A percentile compares a stretch with the other conserved stretches of the same genome.
Evolutionary conservation across 768 basidiomycete species (phyloP).

Genomic region (Udeniomyces megalosporus): DNA sequence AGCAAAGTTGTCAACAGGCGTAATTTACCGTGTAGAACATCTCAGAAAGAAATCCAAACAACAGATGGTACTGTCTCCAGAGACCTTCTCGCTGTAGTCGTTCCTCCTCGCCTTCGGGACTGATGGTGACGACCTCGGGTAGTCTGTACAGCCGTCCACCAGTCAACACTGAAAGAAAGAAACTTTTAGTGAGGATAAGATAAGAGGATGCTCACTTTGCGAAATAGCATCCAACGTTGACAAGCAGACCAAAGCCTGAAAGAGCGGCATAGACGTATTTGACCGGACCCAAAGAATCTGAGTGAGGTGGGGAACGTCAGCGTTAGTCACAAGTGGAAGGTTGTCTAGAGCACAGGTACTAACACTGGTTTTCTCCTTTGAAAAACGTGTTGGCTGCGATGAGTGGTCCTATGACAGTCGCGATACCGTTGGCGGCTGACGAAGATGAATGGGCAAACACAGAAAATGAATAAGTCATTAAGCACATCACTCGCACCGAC

Average conservation of each 20-base stretch:
- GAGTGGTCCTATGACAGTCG: slow-evolving; percentile 20
- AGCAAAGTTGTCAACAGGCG: not conserved
- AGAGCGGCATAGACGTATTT: slow-evolving; percentile 26
- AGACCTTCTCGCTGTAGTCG: slow-evolving; percentile 15
- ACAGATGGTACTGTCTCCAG: slow-evolving; percentile 16
- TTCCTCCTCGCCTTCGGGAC: slow-evolving; percentile 15
- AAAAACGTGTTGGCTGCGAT: slow-evolving; percentile 20
- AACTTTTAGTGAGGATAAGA: too few species aligned
- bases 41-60: slow-evolving; percentile 21
- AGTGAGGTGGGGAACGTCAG: not conserved
- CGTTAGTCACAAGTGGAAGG: not conserved
- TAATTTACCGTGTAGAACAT: slow-evolving; percentile 9
- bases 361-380: not conserved
- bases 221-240: slow-evolving; percentile 20
- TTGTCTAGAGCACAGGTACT: not conserved
- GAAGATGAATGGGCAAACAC: too few species aligned
- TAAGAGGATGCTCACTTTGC: slow-evolving; percentile 10
- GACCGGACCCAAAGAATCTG: slow-evolving; percentile 17
- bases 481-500: too few species aligned
- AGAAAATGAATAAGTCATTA: too few species aligned
- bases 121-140: slow-evolving; percentile 20
- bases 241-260: slow-evolving; percentile 19
- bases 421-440: slow-evolving; percentile 20
- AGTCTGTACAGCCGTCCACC: slow-evolving; percentile 2
- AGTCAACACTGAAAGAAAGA: too few species aligned